Evolutionary conservation across 768 basidiomycete species (phyloP).

Genomic region (Kwoniella shandongensis): DNA sequence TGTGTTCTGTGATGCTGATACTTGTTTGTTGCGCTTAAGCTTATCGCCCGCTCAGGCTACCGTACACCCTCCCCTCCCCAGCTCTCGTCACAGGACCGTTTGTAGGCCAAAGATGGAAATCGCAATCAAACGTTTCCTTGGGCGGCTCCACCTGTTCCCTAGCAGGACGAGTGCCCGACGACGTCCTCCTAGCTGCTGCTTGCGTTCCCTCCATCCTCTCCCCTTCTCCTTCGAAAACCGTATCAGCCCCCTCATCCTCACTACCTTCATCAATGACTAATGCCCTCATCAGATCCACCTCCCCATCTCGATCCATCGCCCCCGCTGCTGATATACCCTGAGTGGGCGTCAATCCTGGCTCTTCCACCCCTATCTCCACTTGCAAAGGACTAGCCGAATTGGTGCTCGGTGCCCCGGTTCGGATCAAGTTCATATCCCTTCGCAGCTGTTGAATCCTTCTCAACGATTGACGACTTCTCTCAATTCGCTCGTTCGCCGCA

Average conservation of each 20-base stretch:
- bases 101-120: slow-evolving; percentile 16
- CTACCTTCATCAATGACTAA: background rate
- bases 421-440: background rate
- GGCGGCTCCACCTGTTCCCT: slow-evolving; percentile 1
- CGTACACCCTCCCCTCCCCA: no score
- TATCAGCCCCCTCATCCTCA: background rate
- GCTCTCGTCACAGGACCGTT: no score
- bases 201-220: slow-evolving; percentile 3
- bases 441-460: slow-evolving; percentile 2
- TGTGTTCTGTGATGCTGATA: no score
- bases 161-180: no score
- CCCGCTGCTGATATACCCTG: slow-evolving; percentile 16
- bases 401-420: background rate
- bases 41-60: no score
- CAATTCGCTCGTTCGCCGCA: slow-evolving; percentile 9
- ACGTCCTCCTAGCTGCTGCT: background rate
- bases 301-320: slow-evolving; percentile 4
- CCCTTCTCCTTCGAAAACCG: slow-evolving; percentile 15
- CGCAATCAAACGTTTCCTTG: slow-evolving; percentile 12
- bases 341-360: slow-evolving; percentile 7
- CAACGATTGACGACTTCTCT: background rate
- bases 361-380: slow-evolving; percentile 1
- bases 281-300: slow-evolving; percentile 13
- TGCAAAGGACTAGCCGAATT: background rate
- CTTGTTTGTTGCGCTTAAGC: no score